Base-by-base conservation (phyloP, 148 eudicot genomes). In the Silene uniflora region DNA sequence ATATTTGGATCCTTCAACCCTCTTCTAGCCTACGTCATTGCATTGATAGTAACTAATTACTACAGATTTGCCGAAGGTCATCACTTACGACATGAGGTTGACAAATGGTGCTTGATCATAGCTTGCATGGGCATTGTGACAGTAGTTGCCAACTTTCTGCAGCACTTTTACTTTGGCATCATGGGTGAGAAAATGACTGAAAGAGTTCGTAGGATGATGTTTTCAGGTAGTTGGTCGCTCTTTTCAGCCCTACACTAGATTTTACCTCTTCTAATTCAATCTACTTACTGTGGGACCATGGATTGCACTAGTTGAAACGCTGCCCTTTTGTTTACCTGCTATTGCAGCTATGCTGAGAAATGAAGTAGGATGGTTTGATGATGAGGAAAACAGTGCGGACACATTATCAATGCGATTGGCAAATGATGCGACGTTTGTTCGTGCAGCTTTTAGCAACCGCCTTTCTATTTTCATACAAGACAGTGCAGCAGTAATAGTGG, bases 141-240 rank as follows among this genome's bases (percentile, higher is more conserved):
- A 12, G 97, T 95, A 81, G 86, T 95, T 74, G 98, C 98, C 21
- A 95, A 95, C 80, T 95, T 95, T 86, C 80, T 95, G 81, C 98
- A 95, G 83, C 98, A 95, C 80, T 95, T 95, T 71, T 95, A 95
- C 83, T 95, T 95, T 60, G 98, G 98, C 62, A 95, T 95, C 62
- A 95, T 95, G 98, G 98, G 98, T 67, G 98, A 95, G 84, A 95
- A 95, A 75, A 95, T 95, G 97, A 95, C 98, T 72, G 98, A 95
- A 79, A 86, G 98, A 65, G 92, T 95, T 54, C 86, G 98, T 80
- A 95, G 98, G 90, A 92, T 92, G 97, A 95, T 95, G 98, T 95
- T 95, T 85, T 95, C 98, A 84, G 98, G 98, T 92, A 81, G 59
- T 24, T 74, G 24, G 17, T 23, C 77, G 5, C 71, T 60, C 58